Conservation (phyloP, 345 rosid genomes). For the Linum usitatissimum region DNA sequence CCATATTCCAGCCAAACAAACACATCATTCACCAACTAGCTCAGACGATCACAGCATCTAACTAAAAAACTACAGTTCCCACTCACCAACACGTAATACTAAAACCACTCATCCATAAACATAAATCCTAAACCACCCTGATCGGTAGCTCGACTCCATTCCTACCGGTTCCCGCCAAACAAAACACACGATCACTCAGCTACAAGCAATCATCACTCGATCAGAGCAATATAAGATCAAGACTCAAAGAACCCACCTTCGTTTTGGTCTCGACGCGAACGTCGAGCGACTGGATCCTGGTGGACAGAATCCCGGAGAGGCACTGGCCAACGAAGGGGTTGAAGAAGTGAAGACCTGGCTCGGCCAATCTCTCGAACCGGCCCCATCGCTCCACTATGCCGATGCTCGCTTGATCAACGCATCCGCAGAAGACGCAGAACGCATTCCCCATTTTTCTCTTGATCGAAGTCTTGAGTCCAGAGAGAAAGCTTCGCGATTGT, state of each 20-base stretch:
- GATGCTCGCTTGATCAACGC: slow-evolving; percentile 78
- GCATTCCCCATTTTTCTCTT: slow-evolving; percentile 44
- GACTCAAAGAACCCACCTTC: slow-evolving; percentile 31
- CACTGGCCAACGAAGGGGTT: slow-evolving; percentile 67
- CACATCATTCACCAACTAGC: background rate
- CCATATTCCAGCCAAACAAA: background rate
- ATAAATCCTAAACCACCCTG: background rate
- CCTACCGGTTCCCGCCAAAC: background rate
- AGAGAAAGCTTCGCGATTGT: background rate
- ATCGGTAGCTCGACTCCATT: background rate
- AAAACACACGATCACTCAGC: background rate
- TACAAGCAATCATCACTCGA: background rate
- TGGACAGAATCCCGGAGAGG: slow-evolving; percentile 82
- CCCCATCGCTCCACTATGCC: slow-evolving; percentile 89
- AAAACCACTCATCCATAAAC: background rate
- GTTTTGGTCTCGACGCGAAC: slow-evolving; percentile 91
- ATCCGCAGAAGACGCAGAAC: slow-evolving; percentile 35
- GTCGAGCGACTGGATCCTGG: slow-evolving; percentile 77
- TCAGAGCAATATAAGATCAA: background rate
- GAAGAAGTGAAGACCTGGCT: slow-evolving; percentile 67
- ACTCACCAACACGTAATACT: background rate
- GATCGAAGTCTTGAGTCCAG: background rate
- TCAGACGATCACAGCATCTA: too few species aligned
- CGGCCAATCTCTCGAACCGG: slow-evolving; percentile 73
- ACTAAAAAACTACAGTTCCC: too few species aligned